Evolutionary conservation across 352 stramenopile species (phyloP), one percentile per base, ranked within the genome.

Genomic region (Phytophthora foliorum): DNA sequence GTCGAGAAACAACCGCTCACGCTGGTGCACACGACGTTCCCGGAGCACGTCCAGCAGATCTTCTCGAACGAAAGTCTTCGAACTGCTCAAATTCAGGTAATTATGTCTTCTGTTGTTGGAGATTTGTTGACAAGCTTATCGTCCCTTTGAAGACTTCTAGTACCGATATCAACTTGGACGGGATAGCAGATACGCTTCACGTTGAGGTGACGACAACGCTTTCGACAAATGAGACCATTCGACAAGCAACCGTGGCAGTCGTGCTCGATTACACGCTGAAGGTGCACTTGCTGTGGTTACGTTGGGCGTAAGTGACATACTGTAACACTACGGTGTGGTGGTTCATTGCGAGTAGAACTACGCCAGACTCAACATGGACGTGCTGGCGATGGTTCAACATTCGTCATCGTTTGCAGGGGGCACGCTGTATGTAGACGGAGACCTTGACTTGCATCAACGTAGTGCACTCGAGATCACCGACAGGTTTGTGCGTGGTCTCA

Each of bases 321-420:
- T 41, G 22, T 66, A 45, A 59, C 48, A 45, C 22, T 45, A 21
- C 57, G 4, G 19, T 36, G 4, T 27, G n/a, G 1, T 21, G 36
- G 49, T 51, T 56, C 24, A 10, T 53, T 2, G 25, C 41, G n/a
- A 31, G 4, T 21, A 86, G 62, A 75, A 62, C 22, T 76, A 80
- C 31, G 80, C 69, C 6, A 77, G 81, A 46, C 48, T 96, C 21
- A 88, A 82, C 27, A 94, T 95, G 81, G 85, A 95, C 50, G 77
- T 76, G 6, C 6, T 93, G 13, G 77, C 77, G 2, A 67, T 81
- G 22, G 62, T 75, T 50, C 75, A 67, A 6, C 61, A 85, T 57
- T 69, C 69, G 8, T 89, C 74, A 13, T 58, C 68, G 17, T 50
- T 91, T 19, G 53, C 75, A 13, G 81, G 75, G 8, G 52, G 68